Conservation (phyloP, 1,139 yeast genomes). For the Pichia norvegensis region DNA sequence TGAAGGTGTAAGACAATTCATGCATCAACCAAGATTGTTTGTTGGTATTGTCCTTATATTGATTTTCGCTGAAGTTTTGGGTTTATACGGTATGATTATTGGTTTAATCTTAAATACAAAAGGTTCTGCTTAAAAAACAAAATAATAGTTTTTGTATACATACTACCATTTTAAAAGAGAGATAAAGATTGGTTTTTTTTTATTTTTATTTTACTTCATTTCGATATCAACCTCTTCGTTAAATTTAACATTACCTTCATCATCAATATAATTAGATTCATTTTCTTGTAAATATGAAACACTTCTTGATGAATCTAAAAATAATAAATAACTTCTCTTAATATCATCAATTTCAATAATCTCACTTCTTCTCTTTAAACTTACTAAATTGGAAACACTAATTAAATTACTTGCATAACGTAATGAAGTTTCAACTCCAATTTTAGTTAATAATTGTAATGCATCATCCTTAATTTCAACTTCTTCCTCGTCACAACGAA, state of each 20-base stretch:
- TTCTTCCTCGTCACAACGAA: conserved; percentile 95
- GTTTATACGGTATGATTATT: conserved; percentile 89
- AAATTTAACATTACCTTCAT: conserved; percentile 48
- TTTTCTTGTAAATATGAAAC: conserved; percentile 71
- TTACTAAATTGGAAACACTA: conserved; percentile 78
- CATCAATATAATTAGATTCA: conserved; percentile 63
- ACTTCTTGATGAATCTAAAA: conserved; percentile 81
- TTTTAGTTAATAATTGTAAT: conserved; percentile 79
- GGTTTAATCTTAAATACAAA: conserved; percentile 87
- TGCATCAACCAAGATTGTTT: conserved; percentile 94
- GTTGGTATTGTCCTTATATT: conserved; percentile 91
- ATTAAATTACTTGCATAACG: conserved; percentile 91
- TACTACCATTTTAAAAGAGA: too few relatives aligned
- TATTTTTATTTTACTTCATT: neutral
- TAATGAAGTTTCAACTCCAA: conserved; percentile 86
- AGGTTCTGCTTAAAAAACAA: conserved; percentile 55
- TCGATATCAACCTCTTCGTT: neutral
- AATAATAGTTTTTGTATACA: neutral
- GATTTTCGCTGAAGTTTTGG: conserved; percentile 97
- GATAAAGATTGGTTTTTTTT: too few relatives aligned
- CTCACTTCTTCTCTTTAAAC: conserved; percentile 68
- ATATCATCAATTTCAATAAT: conserved; percentile 75
- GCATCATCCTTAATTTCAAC: conserved; percentile 82
- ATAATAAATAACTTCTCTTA: conserved; percentile 79
- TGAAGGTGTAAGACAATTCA: conserved; percentile 94